Evolutionary conservation across 805 yeast species (phyloP), one percentile per base, ranked within the genome.

Genomic region (Kluyveromyces nonfermentans): DNA sequence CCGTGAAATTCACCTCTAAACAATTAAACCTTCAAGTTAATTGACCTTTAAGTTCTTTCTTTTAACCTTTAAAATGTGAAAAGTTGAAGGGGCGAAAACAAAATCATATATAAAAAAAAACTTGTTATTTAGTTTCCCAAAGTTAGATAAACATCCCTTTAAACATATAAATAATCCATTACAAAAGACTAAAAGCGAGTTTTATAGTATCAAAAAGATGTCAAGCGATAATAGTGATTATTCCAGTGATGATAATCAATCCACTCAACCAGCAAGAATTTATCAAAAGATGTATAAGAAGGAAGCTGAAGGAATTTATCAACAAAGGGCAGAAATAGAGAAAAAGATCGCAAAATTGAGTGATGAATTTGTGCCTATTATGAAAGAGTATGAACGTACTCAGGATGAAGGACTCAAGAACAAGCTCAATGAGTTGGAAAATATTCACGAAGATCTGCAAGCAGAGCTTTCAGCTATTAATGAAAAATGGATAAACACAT

Each of bases 401-500:
- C 41, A 19, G 14, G 10, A 17, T 14, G 16, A 19, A 38, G 17
- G n/a, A 9, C 41, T 28, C 18, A 22, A 18, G 16, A 10, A 25
- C 9, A 19, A 22, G n/a, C 25, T 38, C 28, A 19, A 22, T 18
- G 34, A 38, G 12, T 33, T 38, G 10, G 17, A 22, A 7, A 22
- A 38, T 10, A 32, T 15, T 8, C 18, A 19, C n/a, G 41, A 38
- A 18, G 41, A 28, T 10, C n/a, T 31, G 7, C 18, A 19, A n/a
- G 33, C 17, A 7, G 17, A 28, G 14, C 18, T 38, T 19, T 14
- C 19, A 10, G 33, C n/a, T 18, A 22, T 22, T 20, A 30, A 38
- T 18, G 41, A 38, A 28, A 31, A 22, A 12, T 38, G 41, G 41
- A 38, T 38, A 32, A 38, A 38, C 34, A 18, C 41, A 15, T 38